Conservation (phyloP, 2,329 filamentous ascomycete genomes). For the Penicillium brevicompactum region DNA sequence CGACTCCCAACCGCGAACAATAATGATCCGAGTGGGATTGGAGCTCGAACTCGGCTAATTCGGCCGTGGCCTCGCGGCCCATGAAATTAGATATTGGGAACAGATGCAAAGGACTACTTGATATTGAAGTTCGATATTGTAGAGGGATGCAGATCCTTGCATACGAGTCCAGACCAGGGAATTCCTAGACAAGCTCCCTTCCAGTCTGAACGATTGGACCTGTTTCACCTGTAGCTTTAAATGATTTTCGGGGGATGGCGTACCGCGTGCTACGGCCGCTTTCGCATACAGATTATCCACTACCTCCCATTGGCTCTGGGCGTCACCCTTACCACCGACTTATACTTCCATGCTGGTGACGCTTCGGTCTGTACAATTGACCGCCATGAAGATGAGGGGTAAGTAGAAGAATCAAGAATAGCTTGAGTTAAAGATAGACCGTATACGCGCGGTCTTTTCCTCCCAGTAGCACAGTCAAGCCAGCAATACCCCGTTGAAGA, state of each 20-base stretch:
- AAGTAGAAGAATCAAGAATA: background rate
- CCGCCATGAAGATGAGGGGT: background rate
- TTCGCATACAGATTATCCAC: constrained; percentile 1
- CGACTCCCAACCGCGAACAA: background rate
- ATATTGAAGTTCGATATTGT: background rate
- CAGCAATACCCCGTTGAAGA: background rate
- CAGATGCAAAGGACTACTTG: too few relatives aligned
- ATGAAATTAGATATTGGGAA: too few relatives aligned
- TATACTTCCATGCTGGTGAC: background rate
- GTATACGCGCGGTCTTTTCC: background rate
- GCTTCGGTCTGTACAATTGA: background rate
- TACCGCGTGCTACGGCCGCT: background rate
- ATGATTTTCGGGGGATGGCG: background rate
- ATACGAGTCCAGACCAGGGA: constrained; percentile 16
- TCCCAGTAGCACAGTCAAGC: background rate
- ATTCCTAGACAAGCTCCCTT: constrained; percentile 11
- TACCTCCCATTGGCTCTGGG: background rate
- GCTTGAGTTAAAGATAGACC: background rate
- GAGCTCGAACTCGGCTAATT: background rate
- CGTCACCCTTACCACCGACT: background rate
- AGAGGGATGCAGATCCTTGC: constrained; percentile 23
- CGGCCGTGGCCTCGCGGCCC: too few relatives aligned
- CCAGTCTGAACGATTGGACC: constrained; percentile 14
- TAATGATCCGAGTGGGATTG: background rate
- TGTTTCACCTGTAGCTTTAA: constrained; percentile 7